Evolutionary conservation across 495 filamentous ascomycete genomes (phyloP), one percentile per base, ranked within the genome.

Genomic region (Amphirosellinia nigrospora): DNA sequence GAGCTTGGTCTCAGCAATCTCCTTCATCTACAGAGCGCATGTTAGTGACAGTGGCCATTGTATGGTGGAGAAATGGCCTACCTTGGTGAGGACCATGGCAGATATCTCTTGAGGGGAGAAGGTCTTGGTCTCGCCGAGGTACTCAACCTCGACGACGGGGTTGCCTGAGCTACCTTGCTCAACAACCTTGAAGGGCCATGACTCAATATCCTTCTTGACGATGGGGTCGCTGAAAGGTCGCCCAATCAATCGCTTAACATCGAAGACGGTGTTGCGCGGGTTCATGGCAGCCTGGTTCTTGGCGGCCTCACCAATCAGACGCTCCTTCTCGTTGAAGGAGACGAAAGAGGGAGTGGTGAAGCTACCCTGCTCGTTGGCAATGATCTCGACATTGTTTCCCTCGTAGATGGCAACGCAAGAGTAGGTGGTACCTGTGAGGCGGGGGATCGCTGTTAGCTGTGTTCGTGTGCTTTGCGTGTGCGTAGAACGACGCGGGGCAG

Each of bases 231-330:
- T 89, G 84, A 94, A 97, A 82, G 94, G 90, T 74, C 96, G 94
- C 74, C 96, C 96, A 82, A 98, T 97, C 75, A 99, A 87, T 84
- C 96, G 94, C 91, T 98, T 98, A 78, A 95, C 93, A 82, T 99
- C 96, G 87, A 98, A 99, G 85, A 99, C 90, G 73, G 96, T 98
- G 89, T 98, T 96, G 78, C 84, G 83, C 61, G 96, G 96, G 90
- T 98, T 99, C 91, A 98, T 97, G 81, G 96, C 96, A 79, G 96
- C 94, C 87, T 98, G 96, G 88, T 98, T 99, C 92, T 98, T 98
- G 81, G 96, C 96, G 45, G 95, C 92, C 89, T 99, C 96, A 85
- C 96, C 96, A 83, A 99, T 97, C 79, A 99, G 87, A 82, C 96
- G 93, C 88, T 98, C 96, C 80, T 92, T 93, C 82, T 97, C 94